phyloP scores from a whole-genome alignment of 2,329 filamentous ascomycete genomes.

The Diaporthe ilicicola region DNA sequence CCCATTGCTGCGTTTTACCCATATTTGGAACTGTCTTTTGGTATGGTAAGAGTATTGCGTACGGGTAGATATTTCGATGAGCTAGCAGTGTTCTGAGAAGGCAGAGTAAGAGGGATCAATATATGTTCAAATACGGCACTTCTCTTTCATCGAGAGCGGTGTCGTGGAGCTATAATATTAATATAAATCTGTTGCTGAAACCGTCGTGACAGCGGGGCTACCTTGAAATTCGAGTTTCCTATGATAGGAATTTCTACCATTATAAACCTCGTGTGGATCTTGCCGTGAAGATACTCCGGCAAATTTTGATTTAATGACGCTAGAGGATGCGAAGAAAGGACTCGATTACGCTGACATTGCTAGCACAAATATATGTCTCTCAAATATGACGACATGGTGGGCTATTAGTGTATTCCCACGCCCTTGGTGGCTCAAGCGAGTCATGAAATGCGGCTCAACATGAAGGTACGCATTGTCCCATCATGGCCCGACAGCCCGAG shows the following conservation, averaged over 20 bases:
- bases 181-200: background rate
- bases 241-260: background rate
- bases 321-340: background rate
- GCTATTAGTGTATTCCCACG: too few species aligned
- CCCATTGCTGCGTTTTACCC: conserved; percentile 23
- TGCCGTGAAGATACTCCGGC: background rate
- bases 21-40: background rate
- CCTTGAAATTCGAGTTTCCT: background rate
- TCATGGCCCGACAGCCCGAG: background rate
- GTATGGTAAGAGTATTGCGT: background rate
- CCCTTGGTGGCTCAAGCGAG: background rate
- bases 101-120: too few species aligned
- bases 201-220: background rate
- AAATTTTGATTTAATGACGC: background rate
- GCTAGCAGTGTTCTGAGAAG: background rate
- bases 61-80: background rate
- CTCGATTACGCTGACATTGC: conserved; percentile 6
- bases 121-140: too few species aligned
- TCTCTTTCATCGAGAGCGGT: too few species aligned
- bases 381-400: background rate
- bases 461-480: background rate
- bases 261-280: background rate
- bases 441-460: background rate
- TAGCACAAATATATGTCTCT: background rate
- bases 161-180: too few species aligned